Evolutionary conservation across 2,329 filamentous ascomycete genomes (phyloP).

Genomic region (Drechslerella dactyloides): DNA sequence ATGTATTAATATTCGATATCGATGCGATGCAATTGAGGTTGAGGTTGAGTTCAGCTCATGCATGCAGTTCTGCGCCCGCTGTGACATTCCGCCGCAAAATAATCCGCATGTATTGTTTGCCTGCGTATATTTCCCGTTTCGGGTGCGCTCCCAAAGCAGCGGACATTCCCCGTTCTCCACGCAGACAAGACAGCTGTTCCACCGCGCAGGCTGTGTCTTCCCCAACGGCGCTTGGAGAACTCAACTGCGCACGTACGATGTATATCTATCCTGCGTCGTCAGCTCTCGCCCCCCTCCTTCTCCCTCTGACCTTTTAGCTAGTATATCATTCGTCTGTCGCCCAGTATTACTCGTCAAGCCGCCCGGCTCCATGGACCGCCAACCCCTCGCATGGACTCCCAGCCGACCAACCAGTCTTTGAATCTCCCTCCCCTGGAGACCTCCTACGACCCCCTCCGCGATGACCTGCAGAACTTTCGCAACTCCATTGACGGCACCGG

Average conservation of each 20-base stretch:
- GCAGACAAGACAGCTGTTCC: too few species aligned
- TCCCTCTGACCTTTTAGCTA: constrained; percentile 1
- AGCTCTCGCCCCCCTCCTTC: constrained; percentile 2
- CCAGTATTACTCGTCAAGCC: too few species aligned
- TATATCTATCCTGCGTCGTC: neutral
- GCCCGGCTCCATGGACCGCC: constrained; percentile 43
- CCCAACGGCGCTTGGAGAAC: too few species aligned
- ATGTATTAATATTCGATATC: too few species aligned
- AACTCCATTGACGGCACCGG: constrained; percentile 49
- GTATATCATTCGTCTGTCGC: too few species aligned
- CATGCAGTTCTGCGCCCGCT: too few species aligned
- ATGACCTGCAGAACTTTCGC: constrained; percentile 51
- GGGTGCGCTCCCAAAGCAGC: too few species aligned
- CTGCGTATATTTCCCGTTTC: neutral
- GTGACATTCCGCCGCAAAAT: too few species aligned
- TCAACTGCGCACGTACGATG: too few species aligned
- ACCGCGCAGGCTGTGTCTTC: neutral
- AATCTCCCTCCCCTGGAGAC: constrained; percentile 20
- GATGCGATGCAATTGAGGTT: too few species aligned
- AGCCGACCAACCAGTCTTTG: constrained; percentile 31
- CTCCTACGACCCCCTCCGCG: constrained; percentile 44
- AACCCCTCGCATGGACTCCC: constrained; percentile 43
- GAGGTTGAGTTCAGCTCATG: too few species aligned
- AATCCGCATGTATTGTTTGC: neutral
- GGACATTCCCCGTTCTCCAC: too few species aligned